Conservation (phyloP, 2,329 filamentous ascomycete genomes). For the Aureobasidium sp. region DNA sequence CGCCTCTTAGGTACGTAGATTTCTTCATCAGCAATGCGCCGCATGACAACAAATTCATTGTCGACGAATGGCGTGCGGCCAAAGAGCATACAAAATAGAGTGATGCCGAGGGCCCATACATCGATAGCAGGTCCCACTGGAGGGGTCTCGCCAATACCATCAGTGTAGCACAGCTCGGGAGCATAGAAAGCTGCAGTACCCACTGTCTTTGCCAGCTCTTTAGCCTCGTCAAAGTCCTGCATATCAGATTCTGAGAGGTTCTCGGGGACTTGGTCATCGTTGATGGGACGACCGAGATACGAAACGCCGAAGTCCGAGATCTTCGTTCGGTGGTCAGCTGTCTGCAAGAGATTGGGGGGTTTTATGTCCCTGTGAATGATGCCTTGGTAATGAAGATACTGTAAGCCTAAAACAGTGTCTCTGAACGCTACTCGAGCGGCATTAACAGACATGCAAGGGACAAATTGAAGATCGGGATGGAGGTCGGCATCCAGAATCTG, state of each 20-base stretch:
- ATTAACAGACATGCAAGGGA: constrained; percentile 82
- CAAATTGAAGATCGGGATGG: constrained; percentile 83
- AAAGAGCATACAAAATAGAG: constrained; percentile 89
- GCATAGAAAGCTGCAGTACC: constrained; percentile 97
- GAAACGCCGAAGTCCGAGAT: constrained; percentile 99
- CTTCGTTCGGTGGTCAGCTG: constrained; percentile 77
- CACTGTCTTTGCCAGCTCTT: constrained; percentile 96
- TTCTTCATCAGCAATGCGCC: constrained; percentile 84
- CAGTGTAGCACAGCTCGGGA: constrained; percentile 89
- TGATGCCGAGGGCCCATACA: constrained; percentile 94
- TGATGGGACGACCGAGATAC: constrained; percentile 82
- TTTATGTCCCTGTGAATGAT: constrained; percentile 64
- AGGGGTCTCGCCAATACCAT: constrained; percentile 65
- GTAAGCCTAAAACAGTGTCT: constrained; percentile 84
- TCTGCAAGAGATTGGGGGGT: constrained; percentile 79
- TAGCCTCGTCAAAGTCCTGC: constrained; percentile 69
- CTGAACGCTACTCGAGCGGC: constrained; percentile 78
- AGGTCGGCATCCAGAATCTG: constrained; percentile 51
- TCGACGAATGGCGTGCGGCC: constrained; percentile 90
- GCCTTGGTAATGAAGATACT: constrained; percentile 64
- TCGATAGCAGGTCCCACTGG: constrained; percentile 88
- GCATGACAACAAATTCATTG: constrained; percentile 87
- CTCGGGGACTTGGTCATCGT: constrained; percentile 66
- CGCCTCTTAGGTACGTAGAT: constrained; percentile 78
- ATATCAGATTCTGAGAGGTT: constrained; percentile 72